Conservation (phyloP, 495 filamentous ascomycete species). For the Aspergillus indologenus region DNA sequence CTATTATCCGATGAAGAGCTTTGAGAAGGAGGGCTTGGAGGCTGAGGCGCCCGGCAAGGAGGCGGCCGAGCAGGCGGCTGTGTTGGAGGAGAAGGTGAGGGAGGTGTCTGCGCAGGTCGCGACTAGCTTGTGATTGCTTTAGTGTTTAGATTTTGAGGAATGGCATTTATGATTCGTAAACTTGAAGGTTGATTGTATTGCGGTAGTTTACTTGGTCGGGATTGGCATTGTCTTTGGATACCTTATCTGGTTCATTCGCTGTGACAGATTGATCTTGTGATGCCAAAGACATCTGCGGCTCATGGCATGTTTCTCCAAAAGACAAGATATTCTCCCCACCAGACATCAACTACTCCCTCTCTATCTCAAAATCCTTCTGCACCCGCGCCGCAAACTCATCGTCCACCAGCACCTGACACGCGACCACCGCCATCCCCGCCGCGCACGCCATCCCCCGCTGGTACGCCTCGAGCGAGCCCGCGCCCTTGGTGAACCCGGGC, state of each 20-base stretch:
- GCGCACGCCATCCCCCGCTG: slow-evolving; percentile 46
- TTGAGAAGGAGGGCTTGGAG: slow-evolving; percentile 29
- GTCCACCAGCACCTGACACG: slow-evolving; percentile 46
- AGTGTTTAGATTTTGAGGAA: too few species aligned
- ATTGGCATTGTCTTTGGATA: too few species aligned
- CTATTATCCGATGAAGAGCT: slow-evolving; percentile 64
- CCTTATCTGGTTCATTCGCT: too few species aligned
- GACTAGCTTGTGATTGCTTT: neutral
- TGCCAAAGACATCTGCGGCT: too few species aligned
- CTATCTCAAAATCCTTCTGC: slow-evolving; percentile 26
- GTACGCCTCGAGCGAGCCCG: slow-evolving; percentile 48
- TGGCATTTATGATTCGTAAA: too few species aligned
- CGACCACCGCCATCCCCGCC: slow-evolving; percentile 56
- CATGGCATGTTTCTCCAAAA: too few species aligned
- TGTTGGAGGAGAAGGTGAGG: neutral
- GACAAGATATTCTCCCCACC: too few species aligned
- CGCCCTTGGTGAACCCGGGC: slow-evolving; percentile 50
- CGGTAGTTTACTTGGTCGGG: too few species aligned
- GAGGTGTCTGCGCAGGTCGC: neutral
- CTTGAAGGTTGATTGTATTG: too few species aligned
- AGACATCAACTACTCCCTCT: neutral
- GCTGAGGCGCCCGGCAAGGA: neutral
- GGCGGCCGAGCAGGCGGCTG: neutral
- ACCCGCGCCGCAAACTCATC: slow-evolving; percentile 33
- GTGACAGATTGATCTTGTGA: too few species aligned